Base-by-base conservation (phyloP, 805 yeast species). In the Wickerhamiella alocasiicola region DNA sequence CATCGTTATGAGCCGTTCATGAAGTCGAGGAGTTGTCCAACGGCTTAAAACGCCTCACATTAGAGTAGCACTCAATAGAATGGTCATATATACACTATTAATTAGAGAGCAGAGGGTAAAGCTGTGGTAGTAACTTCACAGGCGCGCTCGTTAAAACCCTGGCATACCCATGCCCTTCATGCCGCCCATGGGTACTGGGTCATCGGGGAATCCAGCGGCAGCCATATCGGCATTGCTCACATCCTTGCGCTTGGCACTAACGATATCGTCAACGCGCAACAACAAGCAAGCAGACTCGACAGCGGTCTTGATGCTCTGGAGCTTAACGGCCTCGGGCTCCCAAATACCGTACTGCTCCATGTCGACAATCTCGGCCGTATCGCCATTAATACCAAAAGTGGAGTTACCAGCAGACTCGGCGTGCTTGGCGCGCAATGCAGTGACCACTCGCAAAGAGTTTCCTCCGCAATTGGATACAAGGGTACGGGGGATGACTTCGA, bases 251-350 rank as follows among this genome's bases (percentile, higher is more conserved):
- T 85, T 93, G 51, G 97, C 98, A 61, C 94, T 79, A 31, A 91
- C 98, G 50, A 91, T 91, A 60, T 91, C 98, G 61, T 91, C 99
- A 36, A 91, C 98, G 56, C 98, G 79, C 58, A 91, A 69, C 55
- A 91, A 68, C 66, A 91, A 68, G 60, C 95, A 81, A 12, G 98
- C 96, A 68, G 93, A 80, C 66, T 91, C 99, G 49, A 91, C 81
- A 26, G 94, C 95, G n/a, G 98, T 91, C 68, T 91, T 91, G 51
- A 88, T 79, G 49, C 93, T 79, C 67, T 91, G 99, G 59, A 82
- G 93, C 65, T 91, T 91, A 63, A 91, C 83, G 37, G 83, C 96
- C 66, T 88, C 96, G 15, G 99, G 99, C 66, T 91, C 99, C 98
- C 98, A 91, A 49, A 91, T 80, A 21, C 99, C 98, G 61, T 85